Evolutionary conservation across 306 rosid species (phyloP), one percentile per base, ranked within the genome.

Genomic region (Rubus idaeus): DNA sequence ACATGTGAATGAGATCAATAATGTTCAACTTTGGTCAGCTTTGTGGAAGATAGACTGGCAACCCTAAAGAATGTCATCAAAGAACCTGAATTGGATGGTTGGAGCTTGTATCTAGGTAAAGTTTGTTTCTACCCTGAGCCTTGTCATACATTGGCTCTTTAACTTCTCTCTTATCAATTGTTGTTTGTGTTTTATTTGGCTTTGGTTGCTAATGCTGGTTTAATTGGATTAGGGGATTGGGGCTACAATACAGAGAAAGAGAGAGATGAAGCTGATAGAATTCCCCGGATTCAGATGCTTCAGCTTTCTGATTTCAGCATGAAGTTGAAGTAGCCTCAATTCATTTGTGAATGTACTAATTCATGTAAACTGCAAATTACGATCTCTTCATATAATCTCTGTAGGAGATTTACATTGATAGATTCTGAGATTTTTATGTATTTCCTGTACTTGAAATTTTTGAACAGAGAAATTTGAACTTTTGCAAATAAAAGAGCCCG

Each of bases 171-270:
- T 44, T 37, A 42, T 23, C 51, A 10, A 4, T 18, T 37, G 2
- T 39, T 58, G 68, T 74, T 41, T 57, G n/a, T n/a, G 44, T 21
- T 74, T 49, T n/a, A 18, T 49, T 0, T 57, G 64, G 45, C 42
- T 58, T 20, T 64, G 50, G 42, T 53, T 79, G 66, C 76, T 75
- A 74, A 77, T 57, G 71, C 71, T 56, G 45, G 68, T 62, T 73
- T 40, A 37, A 51, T 77, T 76, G 76, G 73, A 65, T 69, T 80
- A 94, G 94, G 87, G 82, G 72, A 89, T 66, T 90, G 96, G 97
- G 98, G 98, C 13, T 94, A 91, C 85, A 94, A 94, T 83, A 91
- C 97, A 64, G 82, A 75, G 78, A 87, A 86, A 76, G 98, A 91
- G 88, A 89, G 97, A 87, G 91, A 87, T 5, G 97, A 85, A 85